These are phyloP conservation scores for Penicillium riverlandense DNA, from an alignment of 495 filamentous ascomycete species.

Conservation along the genomic window DNA sequence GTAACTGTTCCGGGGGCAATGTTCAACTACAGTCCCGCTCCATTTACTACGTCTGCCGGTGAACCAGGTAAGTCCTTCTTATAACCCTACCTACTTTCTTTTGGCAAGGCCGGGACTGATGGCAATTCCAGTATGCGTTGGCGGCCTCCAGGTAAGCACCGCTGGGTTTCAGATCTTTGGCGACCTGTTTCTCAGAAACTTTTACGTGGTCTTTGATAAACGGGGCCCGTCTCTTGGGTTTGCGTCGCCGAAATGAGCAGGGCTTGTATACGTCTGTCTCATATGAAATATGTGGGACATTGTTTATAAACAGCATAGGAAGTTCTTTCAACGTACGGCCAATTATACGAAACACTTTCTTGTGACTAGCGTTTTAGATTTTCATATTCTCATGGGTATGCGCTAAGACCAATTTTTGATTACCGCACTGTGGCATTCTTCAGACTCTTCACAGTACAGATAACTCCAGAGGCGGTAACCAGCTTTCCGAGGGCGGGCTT, in stretches of 20 bases:
- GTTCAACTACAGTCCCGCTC: too few relatives aligned
- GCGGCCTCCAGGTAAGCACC: conserved; percentile 59
- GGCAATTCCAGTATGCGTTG: conserved; percentile 52
- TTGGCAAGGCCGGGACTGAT: conserved; percentile 41
- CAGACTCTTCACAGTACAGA: conserved; percentile 68
- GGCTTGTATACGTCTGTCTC: background rate
- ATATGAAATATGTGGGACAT: too few relatives aligned
- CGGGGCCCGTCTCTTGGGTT: conserved; percentile 39
- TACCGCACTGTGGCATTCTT: conserved; percentile 64
- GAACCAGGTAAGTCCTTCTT: conserved; percentile 23
- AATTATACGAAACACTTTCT: too few relatives aligned
- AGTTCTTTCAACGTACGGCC: too few relatives aligned
- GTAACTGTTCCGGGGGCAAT: conserved; percentile 54
- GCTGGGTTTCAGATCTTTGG: conserved; percentile 64
- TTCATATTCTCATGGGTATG: conserved; percentile 27
- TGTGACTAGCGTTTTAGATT: conserved; percentile 1
- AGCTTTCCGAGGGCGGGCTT: conserved; percentile 64
- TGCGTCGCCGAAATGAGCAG: conserved; percentile 14
- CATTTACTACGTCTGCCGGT: conserved; percentile 27
- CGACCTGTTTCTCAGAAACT: conserved; percentile 71
- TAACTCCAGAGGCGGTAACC: conserved; percentile 59
- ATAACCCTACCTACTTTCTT: background rate
- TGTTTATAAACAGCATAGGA: too few relatives aligned
- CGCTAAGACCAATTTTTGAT: conserved; percentile 6
- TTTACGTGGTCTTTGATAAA: conserved; percentile 71